Percentiles rank a stretch among this genome's conserved stretches.
Evolutionary conservation across 164 flowering plant genomes (phyloP).

Genomic region (Houttuynia cordata): DNA sequence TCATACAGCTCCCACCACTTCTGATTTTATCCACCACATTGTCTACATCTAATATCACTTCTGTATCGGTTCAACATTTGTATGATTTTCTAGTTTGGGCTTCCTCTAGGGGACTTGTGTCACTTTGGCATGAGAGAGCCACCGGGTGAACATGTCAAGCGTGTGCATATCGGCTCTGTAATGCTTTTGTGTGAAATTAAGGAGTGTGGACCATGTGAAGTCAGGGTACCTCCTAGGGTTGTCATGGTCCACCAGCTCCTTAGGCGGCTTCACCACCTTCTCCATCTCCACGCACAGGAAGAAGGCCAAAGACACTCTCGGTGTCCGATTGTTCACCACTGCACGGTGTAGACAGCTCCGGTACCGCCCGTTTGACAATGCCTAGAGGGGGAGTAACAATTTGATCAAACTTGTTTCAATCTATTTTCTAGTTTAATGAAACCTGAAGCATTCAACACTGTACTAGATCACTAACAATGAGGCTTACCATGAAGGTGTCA

Average conservation of each 20-base stretch:
- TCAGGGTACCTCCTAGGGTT: conserved; percentile 62
- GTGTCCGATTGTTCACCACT: conserved; percentile 53
- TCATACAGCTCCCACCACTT: no score
- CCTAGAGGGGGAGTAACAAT: conserved; percentile 24
- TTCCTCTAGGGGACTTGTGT: not conserved
- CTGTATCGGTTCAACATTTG: no score
- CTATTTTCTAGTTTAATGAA: not conserved
- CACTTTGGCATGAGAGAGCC: no score
- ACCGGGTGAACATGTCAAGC: conserved; percentile 44
- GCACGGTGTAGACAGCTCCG: conserved; percentile 81
- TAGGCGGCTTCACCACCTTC: conserved; percentile 62
- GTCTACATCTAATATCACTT: no score
- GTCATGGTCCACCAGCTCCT: conserved; percentile 32
- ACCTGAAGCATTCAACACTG: not conserved
- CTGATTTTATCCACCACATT: no score
- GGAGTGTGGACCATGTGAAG: conserved; percentile 63
- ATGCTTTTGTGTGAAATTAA: conserved; percentile 74
- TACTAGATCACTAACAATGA: not conserved
- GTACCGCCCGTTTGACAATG: conserved; percentile 65
- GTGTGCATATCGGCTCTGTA: conserved; percentile 80
- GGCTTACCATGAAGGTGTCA: conserved; percentile 68
- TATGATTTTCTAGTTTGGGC: no score
- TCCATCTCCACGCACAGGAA: conserved; percentile 63
- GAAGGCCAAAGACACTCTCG: conserved; percentile 74
- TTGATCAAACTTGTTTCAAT: not conserved